Evolutionary conservation across 805 yeast genomes (phyloP).

Genomic region (Candida nemodendra): DNA sequence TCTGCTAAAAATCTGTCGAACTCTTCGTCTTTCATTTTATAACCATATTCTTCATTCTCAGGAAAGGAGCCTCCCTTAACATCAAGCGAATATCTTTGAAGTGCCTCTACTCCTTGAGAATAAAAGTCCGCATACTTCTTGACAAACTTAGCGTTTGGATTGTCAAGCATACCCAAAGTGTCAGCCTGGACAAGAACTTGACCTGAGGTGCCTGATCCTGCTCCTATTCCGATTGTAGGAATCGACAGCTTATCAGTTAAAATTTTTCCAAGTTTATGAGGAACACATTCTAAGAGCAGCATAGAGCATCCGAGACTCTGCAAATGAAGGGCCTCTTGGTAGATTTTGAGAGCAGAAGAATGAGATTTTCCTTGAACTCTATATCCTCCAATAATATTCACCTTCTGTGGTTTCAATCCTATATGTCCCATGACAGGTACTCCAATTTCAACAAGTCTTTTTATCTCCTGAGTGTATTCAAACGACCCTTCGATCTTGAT

Average conservation of each 20-base stretch:
- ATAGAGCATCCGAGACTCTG: slow-evolving; percentile 77
- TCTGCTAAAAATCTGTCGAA: slow-evolving; percentile 40
- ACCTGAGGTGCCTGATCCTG: slow-evolving; percentile 80
- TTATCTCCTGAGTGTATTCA: slow-evolving; percentile 54
- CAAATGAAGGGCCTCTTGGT: slow-evolving; percentile 65
- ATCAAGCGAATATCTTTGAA: slow-evolving; percentile 56
- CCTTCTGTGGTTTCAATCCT: slow-evolving; percentile 89
- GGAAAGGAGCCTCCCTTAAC: slow-evolving; percentile 63
- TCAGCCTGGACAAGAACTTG: slow-evolving; percentile 91
- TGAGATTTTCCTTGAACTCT: slow-evolving; percentile 75
- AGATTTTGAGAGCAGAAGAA: slow-evolving; percentile 53
- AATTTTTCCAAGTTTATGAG: slow-evolving; percentile 62
- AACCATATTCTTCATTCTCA: slow-evolving; percentile 55
- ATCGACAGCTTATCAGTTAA: slow-evolving; percentile 60
- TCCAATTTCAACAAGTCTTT: slow-evolving; percentile 61
- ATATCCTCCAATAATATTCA: slow-evolving; percentile 79
- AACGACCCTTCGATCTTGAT: slow-evolving; percentile 84
- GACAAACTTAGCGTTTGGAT: slow-evolving; percentile 67
- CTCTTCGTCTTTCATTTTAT: slow-evolving; percentile 65
- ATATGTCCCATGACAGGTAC: slow-evolving; percentile 90
- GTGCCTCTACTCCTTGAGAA: slow-evolving; percentile 47
- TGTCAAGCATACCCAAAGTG: slow-evolving; percentile 69
- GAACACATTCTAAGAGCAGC: slow-evolving; percentile 82
- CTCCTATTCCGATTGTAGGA: slow-evolving; percentile 96
- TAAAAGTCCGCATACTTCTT: slow-evolving; percentile 60